These are phyloP conservation scores for Cryphonectria japonica DNA, from an alignment of 2,329 filamentous ascomycete species.

Conservation along the genomic window DNA sequence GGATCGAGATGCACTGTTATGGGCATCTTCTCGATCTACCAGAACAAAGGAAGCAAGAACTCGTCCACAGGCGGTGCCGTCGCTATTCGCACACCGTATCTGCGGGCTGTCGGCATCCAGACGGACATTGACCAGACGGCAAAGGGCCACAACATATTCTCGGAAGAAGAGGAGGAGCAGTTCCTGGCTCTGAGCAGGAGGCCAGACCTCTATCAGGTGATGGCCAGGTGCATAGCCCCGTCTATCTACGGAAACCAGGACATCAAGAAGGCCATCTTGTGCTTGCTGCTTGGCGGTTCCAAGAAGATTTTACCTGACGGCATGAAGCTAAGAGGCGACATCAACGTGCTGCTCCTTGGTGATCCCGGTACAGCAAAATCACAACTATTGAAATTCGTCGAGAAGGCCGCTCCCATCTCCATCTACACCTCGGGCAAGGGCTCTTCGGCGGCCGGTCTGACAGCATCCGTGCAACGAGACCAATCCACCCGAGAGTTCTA, in stretches of 20 bases:
- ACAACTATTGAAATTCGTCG: conserved; percentile 94
- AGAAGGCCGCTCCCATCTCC: conserved; percentile 93
- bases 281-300: conserved; percentile 88
- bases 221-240: conserved; percentile 91
- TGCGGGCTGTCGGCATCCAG: conserved; percentile 89
- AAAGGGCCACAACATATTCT: conserved; percentile 82
- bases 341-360: conserved; percentile 95
- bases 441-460: conserved; percentile 95
- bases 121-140: conserved; percentile 88
- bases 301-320: conserved; percentile 98
- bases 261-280: conserved; percentile 97
- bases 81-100: conserved; percentile 92
- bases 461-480: conserved; percentile 93
- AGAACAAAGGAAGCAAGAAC: conserved; percentile 84
- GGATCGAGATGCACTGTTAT: conserved; percentile 94
- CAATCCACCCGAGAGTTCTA: conserved; percentile 94
- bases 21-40: conserved; percentile 98
- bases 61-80: conserved; percentile 77
- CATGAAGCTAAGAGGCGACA: conserved; percentile 96
- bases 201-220: conserved; percentile 88
- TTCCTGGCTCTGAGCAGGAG: conserved; percentile 88
- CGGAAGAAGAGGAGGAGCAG: conserved; percentile 96
- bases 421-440: conserved; percentile 99
- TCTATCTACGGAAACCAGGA: conserved; percentile 96
- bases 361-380: conserved; percentile 98